These are phyloP conservation scores for Wickerhamiella sorbophila DNA, from an alignment of 805 yeast species.

Conservation along the genomic window DNA sequence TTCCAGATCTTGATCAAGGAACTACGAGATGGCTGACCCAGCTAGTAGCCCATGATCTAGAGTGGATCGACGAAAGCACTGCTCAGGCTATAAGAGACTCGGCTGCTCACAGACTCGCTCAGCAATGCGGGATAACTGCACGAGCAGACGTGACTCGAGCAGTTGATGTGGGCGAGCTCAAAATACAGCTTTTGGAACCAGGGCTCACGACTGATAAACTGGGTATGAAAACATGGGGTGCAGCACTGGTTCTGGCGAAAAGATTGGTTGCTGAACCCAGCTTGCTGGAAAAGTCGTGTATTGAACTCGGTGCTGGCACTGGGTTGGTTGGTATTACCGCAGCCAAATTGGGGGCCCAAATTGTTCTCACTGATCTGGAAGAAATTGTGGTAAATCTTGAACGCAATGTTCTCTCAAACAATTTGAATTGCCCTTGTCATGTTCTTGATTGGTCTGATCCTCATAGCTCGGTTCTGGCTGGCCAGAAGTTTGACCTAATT, in stretches of 20 bases:
- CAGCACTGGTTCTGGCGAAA: slow-evolving; percentile 56
- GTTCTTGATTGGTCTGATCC: slow-evolving; percentile 75
- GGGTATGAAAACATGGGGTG: slow-evolving; percentile 95
- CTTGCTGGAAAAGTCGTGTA: slow-evolving; percentile 17
- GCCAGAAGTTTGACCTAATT: slow-evolving; percentile 38
- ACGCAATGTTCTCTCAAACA: slow-evolving; percentile 44
- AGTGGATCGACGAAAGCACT: slow-evolving; percentile 31
- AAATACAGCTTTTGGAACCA: slow-evolving; percentile 52
- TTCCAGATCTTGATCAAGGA: slow-evolving; percentile 14
- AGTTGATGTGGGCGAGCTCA: slow-evolving; percentile 33
- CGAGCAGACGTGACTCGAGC: slow-evolving; percentile 54
- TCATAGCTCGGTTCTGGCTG: slow-evolving; percentile 18
- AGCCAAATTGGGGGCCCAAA: slow-evolving; percentile 35
- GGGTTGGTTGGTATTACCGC: slow-evolving; percentile 76
- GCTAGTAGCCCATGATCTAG: slow-evolving; percentile 24
- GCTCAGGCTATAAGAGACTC: slow-evolving; percentile 32
- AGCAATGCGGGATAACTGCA: slow-evolving; percentile 74
- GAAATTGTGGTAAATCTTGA: slow-evolving; percentile 59
- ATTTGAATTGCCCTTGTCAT: slow-evolving; percentile 13
- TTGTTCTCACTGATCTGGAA: slow-evolving; percentile 59
- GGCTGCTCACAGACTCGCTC: slow-evolving; percentile 57
- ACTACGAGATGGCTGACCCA: slow-evolving; percentile 24
- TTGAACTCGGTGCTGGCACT: slow-evolving; percentile 90
- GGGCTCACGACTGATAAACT: slow-evolving; percentile 73
- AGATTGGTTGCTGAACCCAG: slow-evolving; percentile 28